Percentiles rank a stretch among this genome's conserved stretches.
Evolutionary conservation across 805 yeast species (phyloP).

Genomic region (Metschnikowia continentalis): DNA sequence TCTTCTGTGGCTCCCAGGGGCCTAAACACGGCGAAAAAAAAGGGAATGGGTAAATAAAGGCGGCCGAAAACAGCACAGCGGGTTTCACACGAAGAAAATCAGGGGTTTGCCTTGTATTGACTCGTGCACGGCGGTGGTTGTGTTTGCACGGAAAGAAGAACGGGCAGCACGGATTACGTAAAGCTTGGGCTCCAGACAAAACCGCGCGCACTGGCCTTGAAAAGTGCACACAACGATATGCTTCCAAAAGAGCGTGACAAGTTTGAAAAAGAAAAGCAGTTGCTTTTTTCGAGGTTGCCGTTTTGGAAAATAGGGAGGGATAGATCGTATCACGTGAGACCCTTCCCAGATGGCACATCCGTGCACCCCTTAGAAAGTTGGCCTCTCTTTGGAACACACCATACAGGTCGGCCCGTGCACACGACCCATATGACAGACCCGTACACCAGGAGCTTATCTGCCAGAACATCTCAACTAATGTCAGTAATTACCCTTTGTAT

Average conservation of each 20-base stretch:
- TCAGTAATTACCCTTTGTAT: too few species aligned
- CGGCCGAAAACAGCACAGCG: not conserved
- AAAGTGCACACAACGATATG: constrained; percentile 1
- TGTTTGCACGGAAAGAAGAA: not conserved
- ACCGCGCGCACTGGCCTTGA: constrained; percentile 4
- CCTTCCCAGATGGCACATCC: not conserved
- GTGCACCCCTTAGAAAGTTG: not conserved
- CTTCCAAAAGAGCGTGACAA: not conserved
- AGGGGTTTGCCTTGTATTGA: not conserved
- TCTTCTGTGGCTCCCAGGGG: not conserved
- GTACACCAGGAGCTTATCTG: too few species aligned
- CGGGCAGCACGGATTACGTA: constrained; percentile 2
- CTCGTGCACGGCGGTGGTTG: not conserved
- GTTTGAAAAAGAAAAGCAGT: not conserved
- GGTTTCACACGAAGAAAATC: not conserved
- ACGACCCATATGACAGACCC: too few species aligned
- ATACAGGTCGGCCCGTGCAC: too few species aligned
- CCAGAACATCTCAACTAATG: too few species aligned
- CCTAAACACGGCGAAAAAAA: not conserved
- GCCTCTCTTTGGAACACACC: too few species aligned
- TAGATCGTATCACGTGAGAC: not conserved
- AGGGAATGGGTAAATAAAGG: not conserved
- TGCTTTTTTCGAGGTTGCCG: too few species aligned
- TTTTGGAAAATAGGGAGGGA: not conserved
- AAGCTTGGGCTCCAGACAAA: not conserved